Percentiles rank a stretch among this genome's conserved stretches.
Evolutionary conservation across 495 filamentous ascomycete species (phyloP).

Genomic region (Aspergillus wentii): DNA sequence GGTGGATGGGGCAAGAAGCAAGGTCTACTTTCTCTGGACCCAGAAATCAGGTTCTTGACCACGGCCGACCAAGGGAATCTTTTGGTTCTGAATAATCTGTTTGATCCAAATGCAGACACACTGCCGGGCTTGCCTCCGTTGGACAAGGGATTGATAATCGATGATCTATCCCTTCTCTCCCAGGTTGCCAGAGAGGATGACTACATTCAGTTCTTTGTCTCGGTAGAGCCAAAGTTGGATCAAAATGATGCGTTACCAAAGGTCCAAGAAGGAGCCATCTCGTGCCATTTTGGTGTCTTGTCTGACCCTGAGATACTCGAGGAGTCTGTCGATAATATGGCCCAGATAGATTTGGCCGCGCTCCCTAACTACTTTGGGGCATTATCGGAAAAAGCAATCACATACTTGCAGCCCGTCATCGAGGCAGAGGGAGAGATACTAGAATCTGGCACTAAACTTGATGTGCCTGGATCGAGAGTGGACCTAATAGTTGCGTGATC

Average conservation of each 20-base stretch:
- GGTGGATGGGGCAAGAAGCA: conserved; percentile 88
- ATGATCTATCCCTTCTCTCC: conserved; percentile 35
- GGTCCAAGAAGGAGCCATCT: conserved; percentile 6
- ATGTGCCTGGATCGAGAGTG: conserved; percentile 35
- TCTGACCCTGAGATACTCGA: conserved; percentile 16
- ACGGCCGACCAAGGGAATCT: conserved; percentile 8
- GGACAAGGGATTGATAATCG: conserved; percentile 18
- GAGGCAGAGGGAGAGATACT: conserved; percentile 3
- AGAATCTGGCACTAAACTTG: conserved; percentile 32
- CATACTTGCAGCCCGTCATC: conserved; percentile 27
- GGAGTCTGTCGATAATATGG: conserved; percentile 5
- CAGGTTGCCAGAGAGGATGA: conserved; percentile 44
- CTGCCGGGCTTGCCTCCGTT: conserved; percentile 13
- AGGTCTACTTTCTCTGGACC: conserved; percentile 78
- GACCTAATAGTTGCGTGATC: conserved; percentile 14
- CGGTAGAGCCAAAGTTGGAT: conserved; percentile 15
- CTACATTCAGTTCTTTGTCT: conserved; percentile 45
- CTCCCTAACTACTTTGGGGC: conserved; percentile 40
- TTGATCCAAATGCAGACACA: conserved; percentile 11
- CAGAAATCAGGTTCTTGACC: conserved; percentile 46
- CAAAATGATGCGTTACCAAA: background rate
- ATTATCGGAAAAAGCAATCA: conserved; percentile 46
- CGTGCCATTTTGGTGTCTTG: conserved; percentile 31
- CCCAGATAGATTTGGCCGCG: conserved; percentile 17
- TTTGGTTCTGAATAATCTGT: conserved; percentile 14